Base-by-base conservation (phyloP, 1,139 yeast species). In the Saccharomycopsis crataegensis region DNA sequence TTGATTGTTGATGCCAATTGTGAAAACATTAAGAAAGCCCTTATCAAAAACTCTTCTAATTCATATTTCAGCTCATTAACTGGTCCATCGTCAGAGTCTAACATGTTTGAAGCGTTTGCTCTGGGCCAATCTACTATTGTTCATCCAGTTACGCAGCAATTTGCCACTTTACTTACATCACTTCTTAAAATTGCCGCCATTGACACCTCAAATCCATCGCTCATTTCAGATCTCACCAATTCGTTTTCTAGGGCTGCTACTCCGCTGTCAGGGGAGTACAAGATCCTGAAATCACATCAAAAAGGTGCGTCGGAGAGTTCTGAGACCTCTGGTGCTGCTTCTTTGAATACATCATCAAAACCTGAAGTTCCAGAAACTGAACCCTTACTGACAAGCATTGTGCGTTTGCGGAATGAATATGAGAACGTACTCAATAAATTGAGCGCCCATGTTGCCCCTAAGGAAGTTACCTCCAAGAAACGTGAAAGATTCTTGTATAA, bases 381-480 rank as follows among this genome's bases (percentile, higher is more conserved):
- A 62, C 97, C 96, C 0, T 72, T 91, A 8, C 78, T 79, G 46
- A 80, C 78, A 56, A 83, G 93, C 1, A 75, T 91, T 3, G 73
- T 74, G 8, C 74, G 96, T 55, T 70, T 93, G 45, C 71, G 91
- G 51, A 82, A 81, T 62, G 96, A 87, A 59, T 91, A 82, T 65
- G 98, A 93, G 65, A 80, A 79, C 36, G 76, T 82, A 1, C 68
- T 93, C 64, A 86, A 95, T 1, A 89, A 85, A 62, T 68, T 86
- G 53, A 77, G 85, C 58, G 74, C 66, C 34, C 53, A 51, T 44
- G 72, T 69, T 41, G 62, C 67, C 36, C 61, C 64, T 17, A 59
- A 63, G 17, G 60, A 63, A n/a, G 62, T 62, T 4, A 63, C 69
- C 41, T 70, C 77, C 14, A 70, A 73, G 40, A 80, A 81, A 51